Evolutionary conservation across 805 yeast genomes (phyloP), one percentile per base, ranked within the genome.

Genomic region (Komagataella populi): DNA sequence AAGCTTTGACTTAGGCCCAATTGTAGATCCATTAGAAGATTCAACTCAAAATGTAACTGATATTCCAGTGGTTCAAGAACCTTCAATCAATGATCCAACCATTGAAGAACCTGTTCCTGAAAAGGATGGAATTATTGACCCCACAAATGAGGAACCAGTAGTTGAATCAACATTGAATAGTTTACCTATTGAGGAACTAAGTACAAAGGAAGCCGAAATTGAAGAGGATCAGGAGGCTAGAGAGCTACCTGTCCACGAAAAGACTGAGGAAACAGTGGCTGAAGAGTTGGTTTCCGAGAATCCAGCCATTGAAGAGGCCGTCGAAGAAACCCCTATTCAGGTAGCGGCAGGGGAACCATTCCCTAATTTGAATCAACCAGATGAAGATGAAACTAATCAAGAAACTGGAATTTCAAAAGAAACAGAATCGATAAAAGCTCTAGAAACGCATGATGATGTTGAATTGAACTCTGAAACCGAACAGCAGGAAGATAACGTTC

Each of bases 51-150:
- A 55, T 39, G 47, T 48, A 22, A 44, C 55, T 14, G 47, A 24
- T 6, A 43, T 44, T 30, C 44, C 56, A 36, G 55, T 51, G 14
- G 55, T 50, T 12, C 57, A 53, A 51, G 60, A 51, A 16, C 54
- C 54, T 8, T 10, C 39, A 8, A 5, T 10, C 39, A 30, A 10
- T 14, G 39, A 30, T 30, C 39, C 39, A 5, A 30, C 39, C 3
- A 48, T 50, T 20, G 56, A 55, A 51, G 59, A 51, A 52, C 55
- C 55, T 48, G 58, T 46, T 43, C 55, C 58, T 30, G 59, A 54
- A 30, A 49, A 54, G 22, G 59, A 52, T 30, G 2, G 4, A 14
- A 14, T 30, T 12, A 30, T 5, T 30, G 39, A 30, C 14, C 39
- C 39, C n/a, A 30, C 39, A 10, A 30, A 10, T 39, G 52, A 48